These are phyloP conservation scores for Metschnikowia koreensis DNA, from an alignment of 805 yeast genomes.

Conservation along the genomic window DNA sequence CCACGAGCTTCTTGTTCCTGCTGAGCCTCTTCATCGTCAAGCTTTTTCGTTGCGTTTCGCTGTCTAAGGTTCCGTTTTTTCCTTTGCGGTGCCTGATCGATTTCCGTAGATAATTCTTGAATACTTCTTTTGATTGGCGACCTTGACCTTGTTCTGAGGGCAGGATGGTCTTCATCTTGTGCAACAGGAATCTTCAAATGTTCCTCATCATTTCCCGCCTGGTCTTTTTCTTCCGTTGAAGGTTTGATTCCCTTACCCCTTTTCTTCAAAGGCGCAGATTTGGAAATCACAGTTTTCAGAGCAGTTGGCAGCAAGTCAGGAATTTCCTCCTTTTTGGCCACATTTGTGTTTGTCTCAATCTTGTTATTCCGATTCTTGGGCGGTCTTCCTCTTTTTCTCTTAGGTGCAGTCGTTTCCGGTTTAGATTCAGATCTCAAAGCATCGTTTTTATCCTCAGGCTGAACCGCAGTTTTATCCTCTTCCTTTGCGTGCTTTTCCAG, in stretches of 20 bases:
- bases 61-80: slow-evolving; percentile 12
- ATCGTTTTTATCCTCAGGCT: background rate
- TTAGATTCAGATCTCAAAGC: background rate
- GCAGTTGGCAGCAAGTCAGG: background rate
- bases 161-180: slow-evolving; percentile 16
- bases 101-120: slow-evolving; percentile 18
- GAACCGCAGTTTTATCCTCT: too few relatives aligned
- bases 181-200: background rate
- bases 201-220: too few relatives aligned
- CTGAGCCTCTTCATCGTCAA: slow-evolving; percentile 3
- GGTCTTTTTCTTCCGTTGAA: background rate
- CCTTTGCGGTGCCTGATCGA: slow-evolving; percentile 14
- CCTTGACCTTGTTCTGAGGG: slow-evolving; percentile 18
- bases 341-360: background rate
- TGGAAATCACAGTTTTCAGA: background rate
- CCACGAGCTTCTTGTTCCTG: slow-evolving; percentile 12
- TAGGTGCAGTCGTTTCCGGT: background rate
- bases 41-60: slow-evolving; percentile 3
- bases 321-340: background rate
- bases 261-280: background rate
- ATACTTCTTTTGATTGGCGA: slow-evolving; percentile 21
- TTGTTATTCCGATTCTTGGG: background rate
- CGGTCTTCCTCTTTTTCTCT: background rate
- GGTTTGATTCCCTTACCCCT: background rate
- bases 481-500: too few relatives aligned